These are phyloP conservation scores for Suhomyces emberorum DNA, from an alignment of 805 yeast genomes.

Conservation along the genomic window DNA sequence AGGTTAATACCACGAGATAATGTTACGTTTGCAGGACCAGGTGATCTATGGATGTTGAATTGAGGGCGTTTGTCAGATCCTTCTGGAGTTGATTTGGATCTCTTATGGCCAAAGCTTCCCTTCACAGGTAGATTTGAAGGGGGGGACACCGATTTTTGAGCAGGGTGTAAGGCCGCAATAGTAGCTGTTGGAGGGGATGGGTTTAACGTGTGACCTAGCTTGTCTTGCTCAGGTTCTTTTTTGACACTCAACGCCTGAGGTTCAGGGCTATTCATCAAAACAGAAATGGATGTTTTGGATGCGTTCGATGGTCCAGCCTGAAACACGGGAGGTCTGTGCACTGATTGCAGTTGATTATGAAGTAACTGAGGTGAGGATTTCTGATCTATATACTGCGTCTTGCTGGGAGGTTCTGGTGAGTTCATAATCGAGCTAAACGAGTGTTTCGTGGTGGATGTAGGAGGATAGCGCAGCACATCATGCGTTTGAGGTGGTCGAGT, in stretches of 20 bases:
- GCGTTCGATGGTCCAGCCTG: too few relatives aligned
- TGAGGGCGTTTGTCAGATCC: background rate
- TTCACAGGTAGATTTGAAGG: slow-evolving; percentile 13
- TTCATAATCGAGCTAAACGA: slow-evolving; percentile 1
- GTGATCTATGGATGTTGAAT: slow-evolving; percentile 17
- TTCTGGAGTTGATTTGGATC: slow-evolving; percentile 23
- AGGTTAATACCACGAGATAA: slow-evolving; percentile 36
- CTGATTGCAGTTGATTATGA: too few relatives aligned
- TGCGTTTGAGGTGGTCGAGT: too few relatives aligned
- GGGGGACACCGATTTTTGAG: slow-evolving; percentile 9
- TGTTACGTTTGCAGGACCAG: slow-evolving; percentile 48
- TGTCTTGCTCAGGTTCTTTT: too few relatives aligned
- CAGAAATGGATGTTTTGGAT: too few relatives aligned
- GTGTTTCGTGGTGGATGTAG: too few relatives aligned
- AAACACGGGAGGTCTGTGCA: too few relatives aligned
- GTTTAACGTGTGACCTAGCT: slow-evolving; percentile 1
- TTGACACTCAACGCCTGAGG: too few relatives aligned
- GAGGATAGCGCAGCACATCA: too few relatives aligned
- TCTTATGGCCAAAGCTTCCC: slow-evolving; percentile 22
- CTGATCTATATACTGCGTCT: too few relatives aligned
- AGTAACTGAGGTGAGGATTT: too few relatives aligned
- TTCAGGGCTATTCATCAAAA: slow-evolving; percentile 13
- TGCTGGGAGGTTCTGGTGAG: too few relatives aligned
- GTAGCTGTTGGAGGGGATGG: slow-evolving; percentile 2
- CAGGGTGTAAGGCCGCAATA: background rate